Evolutionary conservation across 306 rosid genomes (phyloP).

Genomic region (Gleditsia sinensis): DNA sequence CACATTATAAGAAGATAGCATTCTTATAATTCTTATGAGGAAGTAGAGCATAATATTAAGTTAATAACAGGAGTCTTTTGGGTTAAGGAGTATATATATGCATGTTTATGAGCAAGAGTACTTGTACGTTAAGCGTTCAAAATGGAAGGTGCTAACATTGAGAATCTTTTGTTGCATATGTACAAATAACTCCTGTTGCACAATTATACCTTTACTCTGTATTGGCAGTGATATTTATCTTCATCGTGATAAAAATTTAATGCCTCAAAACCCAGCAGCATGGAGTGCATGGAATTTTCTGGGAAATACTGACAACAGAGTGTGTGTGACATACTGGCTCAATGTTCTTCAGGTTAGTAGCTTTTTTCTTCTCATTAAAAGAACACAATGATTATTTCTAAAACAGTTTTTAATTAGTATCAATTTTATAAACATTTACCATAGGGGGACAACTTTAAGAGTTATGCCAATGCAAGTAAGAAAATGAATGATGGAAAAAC

Average conservation of each 20-base stretch:
- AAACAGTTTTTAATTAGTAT: too few relatives aligned
- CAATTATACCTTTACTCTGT: constrained; percentile 47
- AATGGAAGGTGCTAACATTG: constrained; percentile 1
- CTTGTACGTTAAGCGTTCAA: background rate
- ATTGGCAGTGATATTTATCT: constrained; percentile 92
- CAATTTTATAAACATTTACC: constrained; percentile 5
- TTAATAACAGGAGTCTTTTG: background rate
- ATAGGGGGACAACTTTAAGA: background rate
- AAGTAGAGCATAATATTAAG: background rate
- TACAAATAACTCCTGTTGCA: constrained; percentile 38
- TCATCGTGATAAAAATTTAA: constrained; percentile 83
- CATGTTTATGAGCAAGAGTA: background rate
- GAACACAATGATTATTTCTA: background rate
- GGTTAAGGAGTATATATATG: background rate
- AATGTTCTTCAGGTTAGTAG: constrained; percentile 84
- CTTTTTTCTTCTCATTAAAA: background rate
- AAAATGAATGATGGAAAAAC: too few relatives aligned
- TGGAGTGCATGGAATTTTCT: constrained; percentile 99
- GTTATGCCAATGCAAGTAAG: too few relatives aligned
- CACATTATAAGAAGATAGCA: background rate
- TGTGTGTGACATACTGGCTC: constrained; percentile 92
- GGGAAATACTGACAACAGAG: constrained; percentile 62
- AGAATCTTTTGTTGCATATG: constrained; percentile 19
- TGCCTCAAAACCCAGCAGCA: constrained; percentile 92
- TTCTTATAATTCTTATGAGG: background rate